These are phyloP conservation scores for Microdochium paspali DNA, from an alignment of 2,329 filamentous ascomycete species.

Conservation along the genomic window DNA sequence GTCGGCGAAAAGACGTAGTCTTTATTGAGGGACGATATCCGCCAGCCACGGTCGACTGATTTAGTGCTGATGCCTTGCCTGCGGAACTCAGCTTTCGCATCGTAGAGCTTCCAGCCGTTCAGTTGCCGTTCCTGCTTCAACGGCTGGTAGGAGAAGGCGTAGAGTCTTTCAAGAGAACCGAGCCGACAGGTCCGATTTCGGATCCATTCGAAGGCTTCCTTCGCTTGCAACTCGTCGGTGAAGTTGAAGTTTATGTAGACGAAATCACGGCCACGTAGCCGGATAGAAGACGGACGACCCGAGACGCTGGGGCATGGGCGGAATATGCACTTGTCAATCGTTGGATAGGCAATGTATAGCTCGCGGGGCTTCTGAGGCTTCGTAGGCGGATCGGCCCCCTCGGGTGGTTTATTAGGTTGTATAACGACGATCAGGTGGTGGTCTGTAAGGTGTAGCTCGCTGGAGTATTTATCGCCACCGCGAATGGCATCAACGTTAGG, in stretches of 20 bases:
- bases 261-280: slow-evolving; percentile 86
- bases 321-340: slow-evolving; percentile 73
- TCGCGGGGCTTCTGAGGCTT: slow-evolving; percentile 39
- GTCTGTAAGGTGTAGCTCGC: slow-evolving; percentile 51
- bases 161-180: slow-evolving; percentile 76
- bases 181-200: slow-evolving; percentile 72
- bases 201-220: slow-evolving; percentile 83
- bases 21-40: slow-evolving; percentile 79
- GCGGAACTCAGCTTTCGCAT: slow-evolving; percentile 75
- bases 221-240: slow-evolving; percentile 59
- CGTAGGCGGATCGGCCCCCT: slow-evolving; percentile 9
- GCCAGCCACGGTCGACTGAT: slow-evolving; percentile 71
- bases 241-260: slow-evolving; percentile 91
- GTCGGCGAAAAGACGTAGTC: slow-evolving; percentile 90
- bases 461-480: slow-evolving; percentile 45
- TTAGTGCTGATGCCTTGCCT: slow-evolving; percentile 82
- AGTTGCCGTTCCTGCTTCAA: slow-evolving; percentile 63
- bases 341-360: slow-evolving; percentile 90
- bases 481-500: slow-evolving; percentile 54
- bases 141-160: slow-evolving; percentile 80
- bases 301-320: slow-evolving; percentile 63
- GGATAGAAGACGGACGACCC: slow-evolving; percentile 69
- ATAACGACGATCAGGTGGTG: slow-evolving; percentile 42
- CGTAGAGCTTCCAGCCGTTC: slow-evolving; percentile 78
- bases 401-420: slow-evolving; percentile 9